Evolutionary conservation across 2,329 filamentous ascomycete genomes (phyloP), one percentile per base, ranked within the genome.

Genomic region (Neofusicoccum sp.): DNA sequence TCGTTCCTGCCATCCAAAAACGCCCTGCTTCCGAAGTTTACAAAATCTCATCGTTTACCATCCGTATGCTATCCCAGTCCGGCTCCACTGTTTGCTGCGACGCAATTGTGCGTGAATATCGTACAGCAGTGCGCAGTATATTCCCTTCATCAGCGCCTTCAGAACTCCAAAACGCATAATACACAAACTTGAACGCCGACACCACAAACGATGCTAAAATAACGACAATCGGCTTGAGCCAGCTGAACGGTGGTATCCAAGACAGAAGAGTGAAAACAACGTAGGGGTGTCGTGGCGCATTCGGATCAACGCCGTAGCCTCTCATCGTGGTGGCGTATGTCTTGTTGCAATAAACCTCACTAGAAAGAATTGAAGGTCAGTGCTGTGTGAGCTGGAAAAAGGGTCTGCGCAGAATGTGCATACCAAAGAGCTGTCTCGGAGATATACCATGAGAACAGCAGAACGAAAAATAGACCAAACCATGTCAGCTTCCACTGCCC

Each of bases 181-280:
- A 20, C 16, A 20, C 20, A 20, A 20, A 6, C 14, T 20, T 44
- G 41, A 44, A 24, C 41, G 16, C 41, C 3, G 41, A 24, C 16
- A 16, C 41, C 14, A 44, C 16, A 44, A 24, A 20, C n/a, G 44
- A 24, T 20, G 12, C 20, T 16, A 38, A 7, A 20, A 9, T 26
- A 20, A 44, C 20, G 26, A 24, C 48, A 33, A 31, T n/a, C 16
- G 48, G 48, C 30, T 53, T 53, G n/a, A 61, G 30, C 59, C 49
- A 61, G 14, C 26, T 47, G 49, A 61, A 54, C 4, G 59, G 59
- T 14, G 48, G 49, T 38, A 61, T 54, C 59, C 48, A 56, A 11
- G 40, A 82, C 3, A 84, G 61, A 67, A 86, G 76, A 3, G 82
- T 85, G 3, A 82, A 81, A 4, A 84, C 75, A 4, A 84, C 82